A percentile compares a stretch with the other conserved stretches of the same genome.
These are phyloP conservation scores for Pulveroboletus sp. DNA, from an alignment of 768 basidiomycete species.

Conservation along the genomic window DNA sequence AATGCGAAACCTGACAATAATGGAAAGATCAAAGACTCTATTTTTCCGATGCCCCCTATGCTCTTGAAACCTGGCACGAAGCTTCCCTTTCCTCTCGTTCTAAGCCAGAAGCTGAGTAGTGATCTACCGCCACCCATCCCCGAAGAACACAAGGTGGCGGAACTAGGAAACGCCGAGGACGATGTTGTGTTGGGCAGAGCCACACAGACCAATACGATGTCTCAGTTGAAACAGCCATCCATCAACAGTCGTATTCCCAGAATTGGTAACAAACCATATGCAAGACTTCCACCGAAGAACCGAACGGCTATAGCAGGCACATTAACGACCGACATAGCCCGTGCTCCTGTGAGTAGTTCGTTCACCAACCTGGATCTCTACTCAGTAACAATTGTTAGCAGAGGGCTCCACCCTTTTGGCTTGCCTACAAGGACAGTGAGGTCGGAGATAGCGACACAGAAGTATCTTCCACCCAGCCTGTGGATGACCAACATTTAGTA, in stretches of 20 bases:
- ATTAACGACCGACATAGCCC: constrained; percentile 3
- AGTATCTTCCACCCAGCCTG: constrained; percentile 2
- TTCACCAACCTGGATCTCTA: not conserved
- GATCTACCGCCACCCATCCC: constrained; percentile 28
- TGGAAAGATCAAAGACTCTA: constrained; percentile 16
- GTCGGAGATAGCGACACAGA: constrained; percentile 10
- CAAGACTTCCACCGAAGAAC: constrained; percentile 31
- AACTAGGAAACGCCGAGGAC: constrained; percentile 1
- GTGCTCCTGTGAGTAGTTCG: constrained; percentile 17
- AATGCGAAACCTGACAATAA: constrained; percentile 4
- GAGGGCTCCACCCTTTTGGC: constrained; percentile 11
- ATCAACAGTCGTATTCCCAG: constrained; percentile 58
- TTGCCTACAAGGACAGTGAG: constrained; percentile 6
- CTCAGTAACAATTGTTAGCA: not conserved
- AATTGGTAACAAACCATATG: constrained; percentile 55
- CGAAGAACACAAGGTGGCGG: constrained; percentile 27
- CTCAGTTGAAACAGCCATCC: constrained; percentile 44
- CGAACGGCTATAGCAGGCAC: constrained; percentile 3
- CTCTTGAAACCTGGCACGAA: constrained; percentile 8
- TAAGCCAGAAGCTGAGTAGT: constrained; percentile 15
- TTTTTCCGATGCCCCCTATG: constrained; percentile 16
- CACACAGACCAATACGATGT: constrained; percentile 32
- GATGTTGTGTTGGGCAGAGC: constrained; percentile 15
- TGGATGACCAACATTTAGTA: constrained; percentile 5
- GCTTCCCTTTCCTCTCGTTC: constrained; percentile 28